phyloP scores from a whole-genome alignment of 345 rosid species.

The Heritiera littoralis region DNA sequence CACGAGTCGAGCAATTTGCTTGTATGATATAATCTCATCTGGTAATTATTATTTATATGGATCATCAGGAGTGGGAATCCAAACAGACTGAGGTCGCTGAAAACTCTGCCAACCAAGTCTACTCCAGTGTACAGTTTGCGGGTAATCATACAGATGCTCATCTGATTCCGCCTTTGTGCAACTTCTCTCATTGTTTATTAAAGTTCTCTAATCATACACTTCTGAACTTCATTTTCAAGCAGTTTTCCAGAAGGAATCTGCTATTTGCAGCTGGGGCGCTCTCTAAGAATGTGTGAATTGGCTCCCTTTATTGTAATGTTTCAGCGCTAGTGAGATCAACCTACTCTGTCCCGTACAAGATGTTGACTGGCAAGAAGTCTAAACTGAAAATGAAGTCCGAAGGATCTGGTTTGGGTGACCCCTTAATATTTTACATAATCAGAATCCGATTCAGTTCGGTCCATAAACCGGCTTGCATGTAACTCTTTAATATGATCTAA shows the following conservation, averaged over 20 bases:
- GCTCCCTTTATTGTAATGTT: neutral
- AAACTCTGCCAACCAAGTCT: conserved; percentile 80
- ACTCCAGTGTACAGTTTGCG: conserved; percentile 73
- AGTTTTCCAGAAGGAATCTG: conserved; percentile 92
- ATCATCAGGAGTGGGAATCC: conserved; percentile 65
- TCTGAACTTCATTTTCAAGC: conserved; percentile 13
- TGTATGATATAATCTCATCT: neutral
- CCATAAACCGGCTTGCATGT: no score
- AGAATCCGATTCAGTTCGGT: no score
- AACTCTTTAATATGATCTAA: no score
- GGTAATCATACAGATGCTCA: conserved; percentile 35
- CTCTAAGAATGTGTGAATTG: conserved; percentile 44
- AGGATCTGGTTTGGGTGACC: no score
- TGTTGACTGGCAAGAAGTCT: no score
- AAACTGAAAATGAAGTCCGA: no score
- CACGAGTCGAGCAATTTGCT: neutral
- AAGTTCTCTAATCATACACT: neutral
- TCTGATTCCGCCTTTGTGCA: conserved; percentile 5
- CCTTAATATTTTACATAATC: no score
- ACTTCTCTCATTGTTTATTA: neutral
- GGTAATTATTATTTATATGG: neutral
- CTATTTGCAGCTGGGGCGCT: conserved; percentile 85
- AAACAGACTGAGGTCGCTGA: conserved; percentile 72
- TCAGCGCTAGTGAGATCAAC: no score
- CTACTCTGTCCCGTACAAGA: no score